Conservation (phyloP, 169 alveolate genomes). For the Plasmodium sp. region DNA sequence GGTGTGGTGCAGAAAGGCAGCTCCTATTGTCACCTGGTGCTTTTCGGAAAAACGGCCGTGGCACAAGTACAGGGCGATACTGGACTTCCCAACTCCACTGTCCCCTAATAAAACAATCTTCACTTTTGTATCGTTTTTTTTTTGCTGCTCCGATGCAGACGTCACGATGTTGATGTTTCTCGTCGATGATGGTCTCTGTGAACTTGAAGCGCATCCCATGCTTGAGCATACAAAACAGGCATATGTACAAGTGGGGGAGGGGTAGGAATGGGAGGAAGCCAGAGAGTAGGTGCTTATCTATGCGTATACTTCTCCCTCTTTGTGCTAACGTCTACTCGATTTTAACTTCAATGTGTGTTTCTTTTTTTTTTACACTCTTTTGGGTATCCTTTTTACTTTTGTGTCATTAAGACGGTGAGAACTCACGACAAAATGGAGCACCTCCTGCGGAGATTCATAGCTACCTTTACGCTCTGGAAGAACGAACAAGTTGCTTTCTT, state of each 20-base stretch:
- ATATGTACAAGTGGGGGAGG: neutral
- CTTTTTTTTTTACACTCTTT: neutral
- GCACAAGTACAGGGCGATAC: slow-evolving; percentile 90
- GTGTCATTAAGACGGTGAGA: neutral
- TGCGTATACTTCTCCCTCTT: neutral
- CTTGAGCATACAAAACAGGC: slow-evolving; percentile 24
- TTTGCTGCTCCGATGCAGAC: slow-evolving; percentile 14
- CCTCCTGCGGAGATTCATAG: neutral
- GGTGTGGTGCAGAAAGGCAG: slow-evolving; percentile 89
- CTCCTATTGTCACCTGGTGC: slow-evolving; percentile 94
- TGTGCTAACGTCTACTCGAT: neutral
- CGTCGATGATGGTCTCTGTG: slow-evolving; percentile 15
- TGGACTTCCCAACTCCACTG: slow-evolving; percentile 92
- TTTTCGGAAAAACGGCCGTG: slow-evolving; percentile 89
- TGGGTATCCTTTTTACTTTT: neutral
- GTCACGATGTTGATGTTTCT: slow-evolving; percentile 32
- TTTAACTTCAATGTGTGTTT: neutral
- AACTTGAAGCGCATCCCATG: slow-evolving; percentile 73
- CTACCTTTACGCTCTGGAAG: neutral
- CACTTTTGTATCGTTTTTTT: slow-evolving; percentile 71
- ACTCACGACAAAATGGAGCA: neutral
- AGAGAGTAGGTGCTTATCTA: neutral
- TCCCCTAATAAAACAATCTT: slow-evolving; percentile 93
- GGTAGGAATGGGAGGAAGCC: neutral
- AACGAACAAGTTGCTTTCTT: neutral